phyloP scores from a whole-genome alignment of 306 rosid species.

The Canavalia gladiata region DNA sequence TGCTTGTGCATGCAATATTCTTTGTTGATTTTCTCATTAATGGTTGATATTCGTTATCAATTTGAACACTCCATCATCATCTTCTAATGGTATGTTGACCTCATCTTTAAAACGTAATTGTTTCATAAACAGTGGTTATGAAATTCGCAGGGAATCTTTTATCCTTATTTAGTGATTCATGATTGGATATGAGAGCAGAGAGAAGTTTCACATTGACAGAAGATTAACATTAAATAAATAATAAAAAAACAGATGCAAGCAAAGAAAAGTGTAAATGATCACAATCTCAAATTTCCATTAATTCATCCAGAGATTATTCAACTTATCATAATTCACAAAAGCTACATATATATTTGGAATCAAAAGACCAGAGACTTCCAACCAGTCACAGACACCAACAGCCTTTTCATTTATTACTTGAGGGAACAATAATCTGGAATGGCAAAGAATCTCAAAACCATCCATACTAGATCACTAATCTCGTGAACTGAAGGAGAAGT shows the following conservation, averaged over 20 bases:
- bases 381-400: background rate
- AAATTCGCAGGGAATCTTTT: background rate
- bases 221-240: background rate
- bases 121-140: background rate
- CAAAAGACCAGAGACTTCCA: background rate
- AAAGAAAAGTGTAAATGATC: background rate
- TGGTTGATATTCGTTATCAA: background rate
- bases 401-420: slow-evolving; percentile 1
- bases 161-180: background rate
- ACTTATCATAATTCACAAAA: slow-evolving; percentile 39
- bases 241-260: background rate
- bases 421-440: slow-evolving; percentile 36
- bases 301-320: slow-evolving; percentile 16
- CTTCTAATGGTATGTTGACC: background rate
- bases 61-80: background rate
- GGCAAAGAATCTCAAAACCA: slow-evolving; percentile 11
- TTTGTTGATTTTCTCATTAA: background rate
- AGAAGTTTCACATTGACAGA: background rate
- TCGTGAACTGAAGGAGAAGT: background rate
- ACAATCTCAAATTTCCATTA: background rate
- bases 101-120: background rate
- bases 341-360: slow-evolving; percentile 21
- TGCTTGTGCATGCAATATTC: background rate
- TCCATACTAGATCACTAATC: slow-evolving; percentile 26
- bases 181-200: background rate